Evolutionary conservation across 345 rosid genomes (phyloP), one percentile per base, ranked within the genome.

Genomic region (Lepidium sativum): DNA sequence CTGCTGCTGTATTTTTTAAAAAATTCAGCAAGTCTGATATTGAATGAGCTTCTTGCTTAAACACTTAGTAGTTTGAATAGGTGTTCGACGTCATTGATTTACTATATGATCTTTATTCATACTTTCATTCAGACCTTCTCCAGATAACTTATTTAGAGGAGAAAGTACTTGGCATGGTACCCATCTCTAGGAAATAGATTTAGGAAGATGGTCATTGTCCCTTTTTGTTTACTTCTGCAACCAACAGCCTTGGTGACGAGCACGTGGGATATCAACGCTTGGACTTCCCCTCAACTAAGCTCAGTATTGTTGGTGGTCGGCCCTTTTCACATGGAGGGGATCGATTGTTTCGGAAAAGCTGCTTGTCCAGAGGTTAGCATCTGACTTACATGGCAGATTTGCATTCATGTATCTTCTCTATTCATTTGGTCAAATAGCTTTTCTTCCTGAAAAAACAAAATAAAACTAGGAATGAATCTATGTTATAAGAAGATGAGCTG

Each of bases 281-380:
- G 72, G 98, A 88, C 74, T 89, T 84, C 63, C 87, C 90, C 50
- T 32, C 55, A 6, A 48, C 76, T 18, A 89, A 92, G 79, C 81
- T 89, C 71, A 89, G 89, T 63, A 49, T 86, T 70, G 85, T 85
- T 57, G 98, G 98, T 73, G 98, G 92, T 60, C 83, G 92, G 42
- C 98, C 96, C 64, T 89, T 92, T 86, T 88, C 98, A 40, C 77
- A 80, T 75, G 98, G 92, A 0, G 96, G 96, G 9, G 62, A 76
- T 61, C 75, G 57, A 52, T 54, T 92, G 35, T 80, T 75, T 72
- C 80, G 89, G 33, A 78, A 77, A 78, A 51, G 68, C 86, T 92
- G 67, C 76, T 88, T 41, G 68, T 72, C 65, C 74, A 76, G 37
- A 82, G 96, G 96, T 88, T 59, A 13, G 78, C 70, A 31, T 29